Evolutionary conservation across 2,329 filamentous ascomycete species (phyloP), one percentile per base, ranked within the genome.

Genomic region (Botrytis galanthina): DNA sequence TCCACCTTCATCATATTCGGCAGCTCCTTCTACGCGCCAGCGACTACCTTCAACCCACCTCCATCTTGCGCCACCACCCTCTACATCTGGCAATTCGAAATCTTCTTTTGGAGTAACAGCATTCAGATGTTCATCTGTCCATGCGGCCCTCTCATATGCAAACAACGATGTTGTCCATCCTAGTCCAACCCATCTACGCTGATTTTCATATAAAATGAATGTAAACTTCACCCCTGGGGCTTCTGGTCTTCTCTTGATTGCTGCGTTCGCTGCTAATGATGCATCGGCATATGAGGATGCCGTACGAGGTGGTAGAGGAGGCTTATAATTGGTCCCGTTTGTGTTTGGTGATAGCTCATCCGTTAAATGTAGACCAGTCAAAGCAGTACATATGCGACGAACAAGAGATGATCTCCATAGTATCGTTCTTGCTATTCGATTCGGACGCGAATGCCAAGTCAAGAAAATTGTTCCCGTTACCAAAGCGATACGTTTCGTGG

Each of bases 81-180:
- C 89, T 2, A 92, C 90, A 74, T 91, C 88, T 0, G 91, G 91
- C 3, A 93, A 83, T 73, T 89, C 86, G 76, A 93, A 93, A 16
- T 88, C 88, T 61, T 96, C 92, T 76, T 92, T 94, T 0, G 91
- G 83, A 0, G 93, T 91, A 5, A 93, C 92, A 0, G 91, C 81
- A 75, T 97, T 97, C 72, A 97, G 89, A 81, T 98, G 94, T 82
- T 99, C 96, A 81, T 99, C 96, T 0, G 96, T 98, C 95, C 96
- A 99, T 0, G 95, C 87, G 1, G 92, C 88, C 60, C 96, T 88
- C 81, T 99, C 96, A 79, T 98, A 97, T 0, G 94, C 91, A 77
- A 99, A 94, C 75, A 99, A 85, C 57, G 91, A 97, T 3, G 92
- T 92, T 0, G 96, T 98, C 95, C 96, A 99, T 0, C 96, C 96